Base-by-base conservation (phyloP, 2,329 filamentous ascomycete species). In the Fusarium torreyae region DNA sequence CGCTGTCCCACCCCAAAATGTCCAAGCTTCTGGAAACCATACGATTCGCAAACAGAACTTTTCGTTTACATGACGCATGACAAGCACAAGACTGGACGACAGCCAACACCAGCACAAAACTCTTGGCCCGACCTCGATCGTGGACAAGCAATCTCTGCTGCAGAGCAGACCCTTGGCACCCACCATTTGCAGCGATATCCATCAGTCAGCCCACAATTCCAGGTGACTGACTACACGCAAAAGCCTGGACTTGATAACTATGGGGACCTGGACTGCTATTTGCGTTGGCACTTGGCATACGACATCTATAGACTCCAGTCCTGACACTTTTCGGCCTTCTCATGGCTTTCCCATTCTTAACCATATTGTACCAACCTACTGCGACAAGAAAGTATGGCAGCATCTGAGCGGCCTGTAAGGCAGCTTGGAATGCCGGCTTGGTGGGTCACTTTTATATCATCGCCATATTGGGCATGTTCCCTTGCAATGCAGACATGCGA, bases 401-500 rank as follows among this genome's bases (percentile, higher is more conserved):
- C 7, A 26, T 15, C 15, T 18, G 52, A 66, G 61, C 61, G 64
- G 67, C 70, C 67, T 68, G 62, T 62, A 57, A 52, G 22, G n/a
- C 33, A 49, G 42, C 43, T 44, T 42, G 57, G 20, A 31, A 50
- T 44, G 49, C 54, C 54, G 57, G 49, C 39, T 36, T 49, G 40
- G 57, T 61, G 62, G 62, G 54, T 69, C 64, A 15, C 52, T 46
- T 46, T 43, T 33, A 38, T 63, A 18, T 53, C 55, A 57, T 71
- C 51, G 43, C 51, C 46, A 67, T 43, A 63, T 60, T 36, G 22
- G 52, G 54, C 44, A 50, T 50, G 45, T 57, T 69, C 63, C 61
- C 59, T 57, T 64, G 54, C 22, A 44, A 59, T 65, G 45, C 69
- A 71, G 63, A 54, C 50, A 48, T 62, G 69, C 57, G 62, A 65